Evolutionary conservation across 805 yeast species (phyloP), one percentile per base, ranked within the genome.

Genomic region (Zygosaccharomyces bailii): DNA sequence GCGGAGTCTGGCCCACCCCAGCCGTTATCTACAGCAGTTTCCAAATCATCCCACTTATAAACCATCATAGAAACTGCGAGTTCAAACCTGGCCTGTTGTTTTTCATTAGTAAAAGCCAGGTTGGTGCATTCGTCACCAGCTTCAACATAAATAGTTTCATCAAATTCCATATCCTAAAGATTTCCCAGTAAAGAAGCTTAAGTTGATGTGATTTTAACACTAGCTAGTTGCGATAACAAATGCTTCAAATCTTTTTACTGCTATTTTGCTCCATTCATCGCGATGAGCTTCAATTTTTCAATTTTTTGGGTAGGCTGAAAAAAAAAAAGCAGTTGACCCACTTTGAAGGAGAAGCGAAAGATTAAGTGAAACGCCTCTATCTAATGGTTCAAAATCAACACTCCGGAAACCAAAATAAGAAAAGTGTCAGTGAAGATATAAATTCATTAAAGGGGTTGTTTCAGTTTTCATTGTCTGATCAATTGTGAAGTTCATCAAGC

Each of bases 1-100:
- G 75, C 79, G 10, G 95, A 83, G 27, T 86, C 85, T 10, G 96
- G 81, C 1, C 99, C 99, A 48, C 99, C 99, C 98, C 99, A 93
- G 23, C 74, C 71, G 62, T 86, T 88, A 4, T 80, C 95, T 7
- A 93, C 98, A 0, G 99, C 99, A 1, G 86, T 84, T 37, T 78
- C 74, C 41, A 93, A 70, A 18, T 85, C 89, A 48, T 89, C 93
- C 99, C 99, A 93, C 46, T 76, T 74, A 63, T 90, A 80, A n/a
- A 93, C 67, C 27, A 86, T 81, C 95, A 90, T 85, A 23, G 96
- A 83, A 1, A 87, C 90, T 8, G 97, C 99, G 10, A 93, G 74
- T 66, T 91, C 98, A 59, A 93, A 89, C 51, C 85, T 80, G 13
- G 86, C 88, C 65, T 86, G 95, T 53, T 80, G 86, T 54, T 76